Conservation (phyloP, 345 rosid species). For the Cochlearia excelsa region DNA sequence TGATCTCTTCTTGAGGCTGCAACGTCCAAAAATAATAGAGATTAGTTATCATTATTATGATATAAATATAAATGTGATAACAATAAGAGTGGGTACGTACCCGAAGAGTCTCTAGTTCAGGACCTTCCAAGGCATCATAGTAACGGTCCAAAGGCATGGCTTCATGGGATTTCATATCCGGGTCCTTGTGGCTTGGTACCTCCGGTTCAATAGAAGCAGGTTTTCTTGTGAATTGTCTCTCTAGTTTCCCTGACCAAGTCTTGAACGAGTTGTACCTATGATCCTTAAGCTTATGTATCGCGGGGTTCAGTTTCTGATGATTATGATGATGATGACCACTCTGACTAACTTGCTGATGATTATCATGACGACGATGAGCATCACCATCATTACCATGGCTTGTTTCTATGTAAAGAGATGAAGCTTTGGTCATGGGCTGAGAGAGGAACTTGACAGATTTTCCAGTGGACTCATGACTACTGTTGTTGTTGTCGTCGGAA, state of each 20-base stretch:
- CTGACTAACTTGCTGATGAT: background rate
- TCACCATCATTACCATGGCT: conserved; percentile 8
- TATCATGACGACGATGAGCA: background rate
- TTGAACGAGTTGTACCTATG: conserved; percentile 71
- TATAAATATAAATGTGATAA: background rate
- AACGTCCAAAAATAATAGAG: background rate
- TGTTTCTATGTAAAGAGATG: conserved; percentile 23
- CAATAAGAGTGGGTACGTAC: conserved; percentile 30
- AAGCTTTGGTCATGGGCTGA: conserved; percentile 59
- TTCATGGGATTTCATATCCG: conserved; percentile 23
- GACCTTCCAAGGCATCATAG: conserved; percentile 82
- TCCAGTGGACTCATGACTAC: conserved; percentile 3
- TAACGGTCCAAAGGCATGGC: conserved; percentile 67
- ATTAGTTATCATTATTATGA: too few species aligned
- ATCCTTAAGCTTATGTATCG: conserved; percentile 43
- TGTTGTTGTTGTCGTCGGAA: conserved; percentile 9
- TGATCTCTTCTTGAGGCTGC: conserved; percentile 65
- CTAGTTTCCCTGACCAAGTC: conserved; percentile 83
- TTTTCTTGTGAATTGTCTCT: conserved; percentile 65
- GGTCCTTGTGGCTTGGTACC: conserved; percentile 18
- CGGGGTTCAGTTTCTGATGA: conserved; percentile 32
- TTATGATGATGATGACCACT: conserved; percentile 15
- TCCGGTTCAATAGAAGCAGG: conserved; percentile 39
- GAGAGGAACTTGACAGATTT: conserved; percentile 46
- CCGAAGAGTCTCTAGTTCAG: conserved; percentile 71